Evolutionary conservation across 2,329 filamentous ascomycete genomes (phyloP), one percentile per base, ranked within the genome.

Genomic region (Pyrenochaeta sp.): DNA sequence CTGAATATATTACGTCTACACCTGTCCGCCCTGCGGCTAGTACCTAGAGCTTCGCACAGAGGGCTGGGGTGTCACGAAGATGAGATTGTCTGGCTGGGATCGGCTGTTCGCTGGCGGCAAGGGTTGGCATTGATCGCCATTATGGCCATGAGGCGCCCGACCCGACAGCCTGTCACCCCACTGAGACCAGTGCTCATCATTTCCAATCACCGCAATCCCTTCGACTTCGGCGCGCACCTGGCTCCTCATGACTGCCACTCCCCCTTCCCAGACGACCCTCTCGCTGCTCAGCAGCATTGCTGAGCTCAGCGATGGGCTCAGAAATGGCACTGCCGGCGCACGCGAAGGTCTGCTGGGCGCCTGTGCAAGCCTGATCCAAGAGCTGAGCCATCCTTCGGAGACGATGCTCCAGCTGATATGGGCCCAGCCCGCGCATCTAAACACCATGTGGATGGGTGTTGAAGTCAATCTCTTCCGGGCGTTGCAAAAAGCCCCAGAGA

Each of bases 391-490:
- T 24, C 58, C 60, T 8, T 55, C 58, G 0, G 60, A 63, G 40
- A 55, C 41, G 11, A 55, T 61, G 39, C 36, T 60, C 13, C 44
- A 54, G 3, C 22, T 59, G 30, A 26, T 62, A 18, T 63, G 60
- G 60, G 47, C 57, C 2, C 57, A 62, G n/a, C 55, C 60, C 9
- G 43, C 55, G 1, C 57, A 63, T 24, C 42, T 58, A 2, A 40
- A 48, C 34, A 30, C 53, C 6, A 44, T 63, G 15, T 58, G 58
- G 44, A 40, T 60, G 28, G 52, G 49, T 3, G 37, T 56, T 4
- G 60, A 63, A 15, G 36, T 63, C 27, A 53, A 59, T 11, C 42
- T 61, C 19, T 61, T 63, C 38, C 46, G 61, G 15, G 56, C 58
- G 4, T 51, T 63, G 51, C 19, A 39, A 14, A 13, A 24, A 1